Evolutionary conservation across 129 eudicot species (phyloP), one percentile per base, ranked within the genome.

Genomic region (Glebionis coronaria): DNA sequence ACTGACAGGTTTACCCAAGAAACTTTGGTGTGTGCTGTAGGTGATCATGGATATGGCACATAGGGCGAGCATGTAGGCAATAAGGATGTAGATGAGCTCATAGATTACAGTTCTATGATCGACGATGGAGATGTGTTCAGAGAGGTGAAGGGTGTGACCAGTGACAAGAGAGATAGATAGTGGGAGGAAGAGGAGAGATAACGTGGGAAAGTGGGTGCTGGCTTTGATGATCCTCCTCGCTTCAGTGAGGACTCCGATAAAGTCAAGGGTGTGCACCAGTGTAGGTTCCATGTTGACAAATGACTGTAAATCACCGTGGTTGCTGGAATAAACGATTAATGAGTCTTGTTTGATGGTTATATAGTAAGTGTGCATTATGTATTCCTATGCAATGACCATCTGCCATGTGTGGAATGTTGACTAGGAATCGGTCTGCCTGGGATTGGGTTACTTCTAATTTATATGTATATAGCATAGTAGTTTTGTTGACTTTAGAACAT

Each of bases 101-200:
- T 9, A 10, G 63, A 38, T 42, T 63, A 46, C 71, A 70, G 35
- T 25, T 61, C 52, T 60, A 1, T 59, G 71, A 21, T 35, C 63
- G 13, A 58, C 53, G 44, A 44, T 84, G 80, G 65, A 59, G 76
- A 40, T 12, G 5, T 49, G 54, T 0, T 4, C 19, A 35, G 9
- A 35, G 42, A 35, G 42, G 42, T 7, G 42, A 6, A 35, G 42
- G 40, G 8, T 5, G 8, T 5, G 8, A 23, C 25, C 25, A 23
- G 77, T 58, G 70, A 62, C 15, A 68, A 73, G 49, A 25, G 73
- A 54, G 72, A 87, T 55, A 12, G 95, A 74, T 35, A 83, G 69
- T n/a, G 87, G 90, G 54, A 87, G 73, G 63, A 81, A 84, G 74
- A 81, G 77, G 82, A 84, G 42, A 10, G 90, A 72, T 38, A 88